Conservation (phyloP, 2,329 filamentous ascomycete species). For the Calonectria crousiana region DNA sequence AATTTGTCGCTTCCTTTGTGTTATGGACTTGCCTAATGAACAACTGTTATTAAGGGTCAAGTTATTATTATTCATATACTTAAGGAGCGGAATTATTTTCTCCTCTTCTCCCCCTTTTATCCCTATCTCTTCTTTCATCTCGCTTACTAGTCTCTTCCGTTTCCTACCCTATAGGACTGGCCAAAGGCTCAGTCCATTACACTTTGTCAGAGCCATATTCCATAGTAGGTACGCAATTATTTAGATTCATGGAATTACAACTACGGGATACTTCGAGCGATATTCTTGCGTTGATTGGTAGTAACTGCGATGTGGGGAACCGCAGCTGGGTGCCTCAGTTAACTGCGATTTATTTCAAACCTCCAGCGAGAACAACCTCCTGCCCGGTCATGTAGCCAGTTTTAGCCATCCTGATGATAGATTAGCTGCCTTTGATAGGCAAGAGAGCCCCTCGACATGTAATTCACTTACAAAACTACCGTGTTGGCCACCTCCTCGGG, state of each 20-base stretch:
- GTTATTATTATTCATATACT: too few species aligned
- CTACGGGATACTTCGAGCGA: background rate
- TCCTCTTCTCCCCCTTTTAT: too few species aligned
- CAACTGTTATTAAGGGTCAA: too few species aligned
- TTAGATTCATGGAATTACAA: background rate
- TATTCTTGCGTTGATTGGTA: background rate
- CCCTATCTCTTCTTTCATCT: too few species aligned
- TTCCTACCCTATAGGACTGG: too few species aligned
- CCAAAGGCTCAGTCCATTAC: too few species aligned
- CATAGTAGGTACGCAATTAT: background rate
- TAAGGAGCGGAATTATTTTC: too few species aligned
- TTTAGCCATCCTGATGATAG: conserved; percentile 25
- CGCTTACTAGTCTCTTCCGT: too few species aligned
- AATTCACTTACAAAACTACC: conserved; percentile 47
- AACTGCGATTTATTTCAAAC: conserved; percentile 11
- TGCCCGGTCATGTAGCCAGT: conserved; percentile 33
- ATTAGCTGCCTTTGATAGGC: background rate
- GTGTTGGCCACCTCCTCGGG: conserved; percentile 52
- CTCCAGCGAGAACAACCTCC: conserved; percentile 29
- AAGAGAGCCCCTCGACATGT: accelerated
- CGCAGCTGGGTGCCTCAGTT: background rate
- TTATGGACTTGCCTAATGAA: too few species aligned
- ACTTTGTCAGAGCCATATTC: too few species aligned
- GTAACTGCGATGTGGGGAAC: background rate
- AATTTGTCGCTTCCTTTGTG: too few species aligned